A percentile compares a stretch with the other conserved stretches of the same genome.
phyloP scores from a whole-genome alignment of 2,329 filamentous ascomycete species.

The Aaosphaeria pasadenensis region DNA sequence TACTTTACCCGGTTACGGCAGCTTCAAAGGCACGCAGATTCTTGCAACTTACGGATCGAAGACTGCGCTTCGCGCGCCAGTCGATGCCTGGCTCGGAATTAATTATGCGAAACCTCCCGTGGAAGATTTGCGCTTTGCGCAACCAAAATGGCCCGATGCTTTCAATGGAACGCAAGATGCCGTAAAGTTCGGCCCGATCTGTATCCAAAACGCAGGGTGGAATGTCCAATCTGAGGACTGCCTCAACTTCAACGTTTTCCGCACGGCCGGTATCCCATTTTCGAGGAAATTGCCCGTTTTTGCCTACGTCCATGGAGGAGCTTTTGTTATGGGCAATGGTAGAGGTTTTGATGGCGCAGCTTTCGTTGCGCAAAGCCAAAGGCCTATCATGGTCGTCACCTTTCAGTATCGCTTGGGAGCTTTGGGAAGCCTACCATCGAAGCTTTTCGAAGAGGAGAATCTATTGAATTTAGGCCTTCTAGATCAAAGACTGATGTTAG shows the following conservation, averaged over 20 bases:
- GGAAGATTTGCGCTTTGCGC: conserved; percentile 41
- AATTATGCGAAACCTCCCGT: conserved; percentile 45
- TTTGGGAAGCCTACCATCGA: conserved; percentile 30
- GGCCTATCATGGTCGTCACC: conserved; percentile 33
- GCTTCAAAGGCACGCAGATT: conserved; percentile 39
- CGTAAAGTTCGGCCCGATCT: conserved; percentile 40
- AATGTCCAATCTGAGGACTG: conserved; percentile 31
- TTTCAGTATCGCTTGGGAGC: conserved; percentile 34
- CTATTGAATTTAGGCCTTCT: conserved; percentile 32
- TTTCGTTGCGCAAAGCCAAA: conserved; percentile 28
- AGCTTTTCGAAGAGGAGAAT: conserved; percentile 31
- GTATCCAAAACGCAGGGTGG: conserved; percentile 42
- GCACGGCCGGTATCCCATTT: conserved; percentile 22
- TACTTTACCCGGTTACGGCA: conserved; percentile 40
- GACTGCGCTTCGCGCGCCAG: conserved; percentile 25
- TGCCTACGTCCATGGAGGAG: conserved; percentile 29
- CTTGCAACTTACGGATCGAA: conserved; percentile 33
- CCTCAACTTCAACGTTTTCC: conserved; percentile 30
- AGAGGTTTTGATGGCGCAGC: conserved; percentile 31
- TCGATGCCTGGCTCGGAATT: conserved; percentile 50
- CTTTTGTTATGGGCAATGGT: conserved; percentile 27
- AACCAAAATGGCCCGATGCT: conserved; percentile 39
- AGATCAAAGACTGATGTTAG: conserved; percentile 28
- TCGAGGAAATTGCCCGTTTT: conserved; percentile 29
- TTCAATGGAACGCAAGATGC: conserved; percentile 43